These are phyloP conservation scores for Penicillium italicum DNA, from an alignment of 2,329 filamentous ascomycete genomes.

Conservation along the genomic window DNA sequence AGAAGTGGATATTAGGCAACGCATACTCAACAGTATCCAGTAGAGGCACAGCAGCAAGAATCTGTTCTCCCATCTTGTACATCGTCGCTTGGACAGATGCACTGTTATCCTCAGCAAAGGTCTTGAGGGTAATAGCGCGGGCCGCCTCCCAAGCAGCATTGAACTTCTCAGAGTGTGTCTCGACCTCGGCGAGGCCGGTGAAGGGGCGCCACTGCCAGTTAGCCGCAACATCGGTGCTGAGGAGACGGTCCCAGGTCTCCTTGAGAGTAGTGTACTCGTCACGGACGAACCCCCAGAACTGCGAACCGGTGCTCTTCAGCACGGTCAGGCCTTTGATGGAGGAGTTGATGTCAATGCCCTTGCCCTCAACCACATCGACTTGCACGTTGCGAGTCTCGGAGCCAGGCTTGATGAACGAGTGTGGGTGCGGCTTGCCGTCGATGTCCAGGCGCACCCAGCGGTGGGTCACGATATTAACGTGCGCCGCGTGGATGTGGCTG, in stretches of 20 bases:
- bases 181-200: constrained; percentile 62
- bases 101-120: constrained; percentile 84
- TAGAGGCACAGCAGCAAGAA: constrained; percentile 70
- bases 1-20: constrained; percentile 98
- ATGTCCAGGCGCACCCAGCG: constrained; percentile 87
- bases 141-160: constrained; percentile 74
- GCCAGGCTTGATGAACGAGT: constrained; percentile 90
- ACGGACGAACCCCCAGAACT: constrained; percentile 89
- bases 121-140: constrained; percentile 81
- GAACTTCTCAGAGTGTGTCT: constrained; percentile 63
- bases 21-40: constrained; percentile 73
- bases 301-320: constrained; percentile 92
- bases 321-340: constrained; percentile 79
- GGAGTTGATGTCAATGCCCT: constrained; percentile 72
- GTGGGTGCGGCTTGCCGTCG: constrained; percentile 85
- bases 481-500: constrained; percentile 77
- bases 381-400: constrained; percentile 82
- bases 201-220: constrained; percentile 82
- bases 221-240: constrained; percentile 88
- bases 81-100: constrained; percentile 95
- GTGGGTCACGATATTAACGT: constrained; percentile 78
- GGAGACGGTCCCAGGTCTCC: constrained; percentile 91
- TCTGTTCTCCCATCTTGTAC: constrained; percentile 96
- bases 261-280: constrained; percentile 89
- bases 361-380: constrained; percentile 62